Base-by-base conservation (phyloP, 2,329 filamentous ascomycete genomes). In the Neonectria faginata region DNA sequence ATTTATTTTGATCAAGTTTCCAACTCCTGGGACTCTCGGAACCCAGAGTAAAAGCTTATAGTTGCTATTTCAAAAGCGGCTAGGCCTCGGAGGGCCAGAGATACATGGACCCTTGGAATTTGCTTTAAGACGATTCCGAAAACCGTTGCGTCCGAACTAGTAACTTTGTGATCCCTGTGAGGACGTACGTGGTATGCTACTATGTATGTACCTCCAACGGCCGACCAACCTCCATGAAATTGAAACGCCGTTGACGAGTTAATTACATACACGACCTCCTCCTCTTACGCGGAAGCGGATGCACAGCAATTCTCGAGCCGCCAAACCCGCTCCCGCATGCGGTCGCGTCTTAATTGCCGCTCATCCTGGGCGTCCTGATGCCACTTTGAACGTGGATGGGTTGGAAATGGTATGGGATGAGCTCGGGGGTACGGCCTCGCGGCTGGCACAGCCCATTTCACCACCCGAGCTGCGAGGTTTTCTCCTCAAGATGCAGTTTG, bases 271-370 rank as follows among this genome's bases (percentile, higher is more conserved):
- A 56, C 47, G 54, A 55, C 55, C 57, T 60, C 44, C 16, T 62
- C 41, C 51, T 64, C 53, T 57, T 52, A 56, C 57, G 45, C 62
- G 20, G 57, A 39, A 47, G 52, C 62, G 29, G 52, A 45, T 53
- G 57, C 36, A 33, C 51, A 44, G 31, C 51, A 29, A 53, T 60
- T 64, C 54, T 50, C 47, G 44, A 54, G 64, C 56, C 62, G 54
- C 62, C 61, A 66, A 59, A 59, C 36, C 57, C 65, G 56, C 47
- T 50, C 55, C 50, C 53, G 62, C 60, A 60, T 61, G 45, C 60
- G 50, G 66, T 66, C 59, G 54, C 51, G 61, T 55, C 58, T 64
- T 68, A 68, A 66, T 63, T 64, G 62, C 65, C 69, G 69, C 69
- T 57, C 57, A 68, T 53, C 61, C 61, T 65, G 52, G 66, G 42